Evolutionary conservation across 352 stramenopile genomes (phyloP).

Genomic region (Phytopythium sindhum): DNA sequence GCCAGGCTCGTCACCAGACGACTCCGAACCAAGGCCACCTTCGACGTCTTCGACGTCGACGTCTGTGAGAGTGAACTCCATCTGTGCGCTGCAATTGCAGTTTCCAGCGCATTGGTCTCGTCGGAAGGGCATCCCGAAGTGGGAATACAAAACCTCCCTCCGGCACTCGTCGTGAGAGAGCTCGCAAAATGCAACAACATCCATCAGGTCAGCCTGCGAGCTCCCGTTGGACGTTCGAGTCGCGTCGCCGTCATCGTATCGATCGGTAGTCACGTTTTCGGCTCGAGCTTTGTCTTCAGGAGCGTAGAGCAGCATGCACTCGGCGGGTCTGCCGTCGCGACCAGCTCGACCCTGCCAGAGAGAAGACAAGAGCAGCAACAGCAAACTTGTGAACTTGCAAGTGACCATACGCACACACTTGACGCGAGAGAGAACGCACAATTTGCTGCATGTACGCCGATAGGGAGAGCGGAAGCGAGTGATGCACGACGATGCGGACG

Average conservation of each 20-base stretch:
- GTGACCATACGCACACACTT: neutral
- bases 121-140: conserved; percentile 55
- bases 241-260: conserved; percentile 20
- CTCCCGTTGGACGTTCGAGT: conserved; percentile 29
- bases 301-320: conserved; percentile 63
- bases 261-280: conserved; percentile 38
- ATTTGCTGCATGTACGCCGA: conserved; percentile 78
- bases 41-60: neutral
- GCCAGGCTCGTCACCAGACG: neutral
- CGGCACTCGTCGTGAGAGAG: conserved; percentile 40
- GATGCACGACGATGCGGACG: conserved; percentile 73
- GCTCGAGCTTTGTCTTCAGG: conserved; percentile 53
- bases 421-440: conserved; percentile 22
- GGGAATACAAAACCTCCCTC: conserved; percentile 46
- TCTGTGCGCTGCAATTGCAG: conserved; percentile 20
- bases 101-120: conserved; percentile 14
- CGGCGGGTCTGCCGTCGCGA: conserved; percentile 46
- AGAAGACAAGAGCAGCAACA: neutral
- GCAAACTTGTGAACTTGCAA: neutral
- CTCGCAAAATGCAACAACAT: conserved; percentile 58
- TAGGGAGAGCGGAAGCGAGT: conserved; percentile 63
- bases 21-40: neutral
- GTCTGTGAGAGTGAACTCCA: neutral
- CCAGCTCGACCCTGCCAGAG: conserved; percentile 55
- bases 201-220: conserved; percentile 39